phyloP scores from a whole-genome alignment of 2,329 filamentous ascomycete species.

The Talaromyces sp. region DNA sequence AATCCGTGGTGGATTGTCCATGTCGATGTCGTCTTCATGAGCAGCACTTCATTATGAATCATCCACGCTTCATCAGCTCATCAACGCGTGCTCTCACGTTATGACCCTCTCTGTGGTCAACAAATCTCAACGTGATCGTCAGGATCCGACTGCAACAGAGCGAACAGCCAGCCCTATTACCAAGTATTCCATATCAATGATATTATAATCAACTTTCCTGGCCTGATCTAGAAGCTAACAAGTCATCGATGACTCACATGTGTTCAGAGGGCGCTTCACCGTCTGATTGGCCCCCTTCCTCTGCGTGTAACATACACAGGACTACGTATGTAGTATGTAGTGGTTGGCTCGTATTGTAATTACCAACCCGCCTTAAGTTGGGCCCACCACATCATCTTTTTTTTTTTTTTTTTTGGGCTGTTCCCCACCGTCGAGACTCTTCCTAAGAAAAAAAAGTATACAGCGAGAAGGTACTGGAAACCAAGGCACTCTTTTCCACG shows the following conservation, averaged over 20 bases:
- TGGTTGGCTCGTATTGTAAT: neutral
- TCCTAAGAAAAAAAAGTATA: neutral
- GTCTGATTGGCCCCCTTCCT: neutral
- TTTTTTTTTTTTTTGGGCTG: neutral
- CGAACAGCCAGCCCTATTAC: neutral
- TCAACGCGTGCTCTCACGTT: neutral
- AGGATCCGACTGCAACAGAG: too few species aligned
- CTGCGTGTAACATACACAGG: neutral
- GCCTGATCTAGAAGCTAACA: neutral
- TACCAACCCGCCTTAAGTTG: neutral
- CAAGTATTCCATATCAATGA: neutral
- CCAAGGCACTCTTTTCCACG: constrained; percentile 4
- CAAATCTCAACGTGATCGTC: too few species aligned
- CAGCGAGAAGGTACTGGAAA: constrained; percentile 7
- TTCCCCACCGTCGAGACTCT: constrained; percentile 3
- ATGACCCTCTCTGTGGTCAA: neutral
- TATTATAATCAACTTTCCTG: too few species aligned
- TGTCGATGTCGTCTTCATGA: neutral
- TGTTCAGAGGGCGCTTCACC: neutral
- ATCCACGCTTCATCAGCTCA: constrained; percentile 1
- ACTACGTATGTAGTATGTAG: neutral
- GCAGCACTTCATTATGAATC: constrained; percentile 6
- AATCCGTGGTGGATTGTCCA: neutral
- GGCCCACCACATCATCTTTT: constrained; percentile 1
- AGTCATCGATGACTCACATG: constrained; percentile 4